A percentile compares a stretch with the other conserved stretches of the same genome.
Evolutionary conservation across 306 rosid species (phyloP).

Genomic region (cucumber (Cucumis sativus)): Cucumber_9930_V3 NC_026660.2:14835001-14835500

Average conservation of each 20-base stretch:
- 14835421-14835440: conserved; percentile 5
- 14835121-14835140: not conserved
- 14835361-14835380: conserved; percentile 80
- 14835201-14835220: not conserved
- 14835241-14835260: not conserved
- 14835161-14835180: not conserved
- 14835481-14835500: conserved; percentile 93
- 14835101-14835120: not conserved
- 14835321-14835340: conserved; percentile 86
- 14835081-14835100: not conserved
- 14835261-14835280: conserved; percentile 35
- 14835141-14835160: not conserved
- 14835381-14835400: not conserved
- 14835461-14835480: conserved; percentile 10
- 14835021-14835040: not conserved
- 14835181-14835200: not conserved
- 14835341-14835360: conserved; percentile 92
- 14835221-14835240: not conserved
- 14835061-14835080: not conserved
- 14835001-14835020: not conserved
- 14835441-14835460: not conserved
- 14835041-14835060: not conserved
- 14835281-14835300: conserved; percentile 76
- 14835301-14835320: conserved; percentile 96
- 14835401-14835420: conserved; percentile 1